A percentile compares a stretch with the other conserved stretches of the same genome.
Evolutionary conservation across 2,329 filamentous ascomycete species (phyloP).

Genomic region (Aspergillus spinulosporus): DNA sequence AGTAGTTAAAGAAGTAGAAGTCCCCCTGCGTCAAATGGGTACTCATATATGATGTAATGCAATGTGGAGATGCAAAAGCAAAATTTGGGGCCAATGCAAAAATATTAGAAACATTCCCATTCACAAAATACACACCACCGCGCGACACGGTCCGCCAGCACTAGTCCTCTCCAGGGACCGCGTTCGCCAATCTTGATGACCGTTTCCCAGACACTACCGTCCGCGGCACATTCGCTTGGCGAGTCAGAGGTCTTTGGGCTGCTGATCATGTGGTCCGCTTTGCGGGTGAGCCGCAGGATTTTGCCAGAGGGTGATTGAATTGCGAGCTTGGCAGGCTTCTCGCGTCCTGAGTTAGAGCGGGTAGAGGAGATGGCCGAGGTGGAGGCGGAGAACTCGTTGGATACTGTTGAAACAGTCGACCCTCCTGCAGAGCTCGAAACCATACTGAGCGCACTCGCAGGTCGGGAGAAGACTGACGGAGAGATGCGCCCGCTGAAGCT

Average conservation of each 20-base stretch:
- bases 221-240: slow-evolving; percentile 39
- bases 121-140: slow-evolving; percentile 70
- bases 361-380: slow-evolving; percentile 56
- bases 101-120: slow-evolving; percentile 58
- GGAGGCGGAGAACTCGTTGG: slow-evolving; percentile 44
- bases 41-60: slow-evolving; percentile 20
- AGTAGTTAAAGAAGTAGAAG: not conserved
- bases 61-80: slow-evolving; percentile 12
- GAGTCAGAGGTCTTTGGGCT: slow-evolving; percentile 34
- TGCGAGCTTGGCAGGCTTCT: slow-evolving; percentile 91
- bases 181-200: slow-evolving; percentile 67
- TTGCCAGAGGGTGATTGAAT: slow-evolving; percentile 94
- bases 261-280: slow-evolving; percentile 48
- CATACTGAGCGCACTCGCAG: slow-evolving; percentile 62
- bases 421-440: slow-evolving; percentile 55
- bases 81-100: slow-evolving; percentile 5
- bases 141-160: slow-evolving; percentile 64
- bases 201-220: slow-evolving; percentile 65
- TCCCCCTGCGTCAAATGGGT: slow-evolving; percentile 2
- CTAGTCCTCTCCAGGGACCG: slow-evolving; percentile 63
- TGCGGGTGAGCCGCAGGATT: slow-evolving; percentile 68
- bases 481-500: slow-evolving; percentile 48
- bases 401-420: slow-evolving; percentile 51
- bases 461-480: slow-evolving; percentile 55
- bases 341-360: slow-evolving; percentile 35